Percentiles rank a stretch among this genome's conserved stretches.
These are phyloP conservation scores for Williopsis jadinii DNA, from an alignment of 1,139 yeast species.

Conservation along the genomic window DNA sequence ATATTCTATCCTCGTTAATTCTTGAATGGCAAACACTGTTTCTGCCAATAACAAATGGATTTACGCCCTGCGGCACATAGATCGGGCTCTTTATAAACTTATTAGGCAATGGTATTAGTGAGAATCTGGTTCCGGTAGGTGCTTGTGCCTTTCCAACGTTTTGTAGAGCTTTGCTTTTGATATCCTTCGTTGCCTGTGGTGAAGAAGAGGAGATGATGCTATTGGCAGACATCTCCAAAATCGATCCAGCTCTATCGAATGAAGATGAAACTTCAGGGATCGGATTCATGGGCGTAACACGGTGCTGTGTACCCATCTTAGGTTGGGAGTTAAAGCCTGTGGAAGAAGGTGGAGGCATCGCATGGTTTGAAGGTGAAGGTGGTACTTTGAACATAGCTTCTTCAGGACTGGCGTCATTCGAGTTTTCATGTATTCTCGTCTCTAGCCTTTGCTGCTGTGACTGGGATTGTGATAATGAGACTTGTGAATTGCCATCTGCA, in stretches of 20 bases:
- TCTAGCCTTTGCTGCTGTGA: constrained; percentile 59
- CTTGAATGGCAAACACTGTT: constrained; percentile 50
- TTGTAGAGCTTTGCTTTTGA: neutral
- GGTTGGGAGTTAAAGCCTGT: neutral
- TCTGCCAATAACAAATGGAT: constrained; percentile 61
- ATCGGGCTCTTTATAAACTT: constrained; percentile 41
- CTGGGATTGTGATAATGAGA: constrained; percentile 65
- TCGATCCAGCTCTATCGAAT: constrained; percentile 17
- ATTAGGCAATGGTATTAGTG: constrained; percentile 36
- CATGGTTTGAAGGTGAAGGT: constrained; percentile 1
- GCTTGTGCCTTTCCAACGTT: constrained; percentile 5
- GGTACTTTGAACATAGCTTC: constrained; percentile 29
- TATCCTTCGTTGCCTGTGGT: neutral
- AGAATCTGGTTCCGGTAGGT: constrained; percentile 39
- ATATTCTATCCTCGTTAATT: constrained; percentile 67
- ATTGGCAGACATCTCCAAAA: neutral
- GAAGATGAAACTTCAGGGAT: constrained; percentile 11
- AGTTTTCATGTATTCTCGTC: constrained; percentile 26
- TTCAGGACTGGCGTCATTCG: constrained; percentile 3
- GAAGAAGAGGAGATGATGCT: neutral
- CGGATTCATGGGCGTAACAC: neutral
- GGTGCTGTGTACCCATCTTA: neutral
- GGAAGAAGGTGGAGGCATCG: constrained; percentile 12
- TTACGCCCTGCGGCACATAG: constrained; percentile 53
- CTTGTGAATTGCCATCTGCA: constrained; percentile 28